Conservation (phyloP, 2,329 filamentous ascomycete genomes). For the Volutella citrinella region DNA sequence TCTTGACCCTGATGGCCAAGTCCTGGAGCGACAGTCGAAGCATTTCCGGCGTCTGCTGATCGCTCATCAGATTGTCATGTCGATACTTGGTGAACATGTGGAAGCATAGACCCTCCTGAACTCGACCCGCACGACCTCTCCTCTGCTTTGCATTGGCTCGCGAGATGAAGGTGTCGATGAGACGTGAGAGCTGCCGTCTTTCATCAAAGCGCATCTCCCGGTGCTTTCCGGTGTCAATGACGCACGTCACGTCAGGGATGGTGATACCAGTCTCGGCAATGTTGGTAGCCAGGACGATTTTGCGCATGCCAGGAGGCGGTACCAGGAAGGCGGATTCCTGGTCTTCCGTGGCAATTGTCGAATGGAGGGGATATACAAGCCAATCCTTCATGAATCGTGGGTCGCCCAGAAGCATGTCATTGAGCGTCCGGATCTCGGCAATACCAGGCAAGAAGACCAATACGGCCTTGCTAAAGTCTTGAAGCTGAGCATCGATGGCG, state of each 20-base stretch:
- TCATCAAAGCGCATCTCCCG: conserved; percentile 98
- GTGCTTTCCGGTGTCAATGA: conserved; percentile 95
- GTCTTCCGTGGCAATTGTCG: conserved; percentile 91
- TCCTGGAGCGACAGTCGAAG: conserved; percentile 91
- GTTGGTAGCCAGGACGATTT: conserved; percentile 95
- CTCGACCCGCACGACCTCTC: conserved; percentile 88
- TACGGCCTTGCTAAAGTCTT: conserved; percentile 80
- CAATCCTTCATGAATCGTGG: conserved; percentile 72
- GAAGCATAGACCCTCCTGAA: conserved; percentile 92
- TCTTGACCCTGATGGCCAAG: conserved; percentile 92
- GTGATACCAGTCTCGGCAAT: conserved; percentile 99
- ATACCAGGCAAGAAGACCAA: conserved; percentile 95
- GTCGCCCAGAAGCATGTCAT: conserved; percentile 79
- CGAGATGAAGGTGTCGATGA: conserved; percentile 94
- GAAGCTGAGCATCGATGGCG: conserved; percentile 63
- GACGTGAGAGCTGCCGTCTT: conserved; percentile 79
- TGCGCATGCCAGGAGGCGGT: conserved; percentile 76
- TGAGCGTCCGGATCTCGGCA: conserved; percentile 84
- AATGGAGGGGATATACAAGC: conserved; percentile 88
- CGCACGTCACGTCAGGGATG: conserved; percentile 95
- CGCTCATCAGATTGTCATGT: conserved; percentile 80
- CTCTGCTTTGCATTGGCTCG: conserved; percentile 94
- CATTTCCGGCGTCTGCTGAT: conserved; percentile 96
- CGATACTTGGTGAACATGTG: conserved; percentile 90
- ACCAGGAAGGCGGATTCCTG: conserved; percentile 90